Evolutionary conservation across 345 rosid species (phyloP).

Genomic region (Microcos paniculata): DNA sequence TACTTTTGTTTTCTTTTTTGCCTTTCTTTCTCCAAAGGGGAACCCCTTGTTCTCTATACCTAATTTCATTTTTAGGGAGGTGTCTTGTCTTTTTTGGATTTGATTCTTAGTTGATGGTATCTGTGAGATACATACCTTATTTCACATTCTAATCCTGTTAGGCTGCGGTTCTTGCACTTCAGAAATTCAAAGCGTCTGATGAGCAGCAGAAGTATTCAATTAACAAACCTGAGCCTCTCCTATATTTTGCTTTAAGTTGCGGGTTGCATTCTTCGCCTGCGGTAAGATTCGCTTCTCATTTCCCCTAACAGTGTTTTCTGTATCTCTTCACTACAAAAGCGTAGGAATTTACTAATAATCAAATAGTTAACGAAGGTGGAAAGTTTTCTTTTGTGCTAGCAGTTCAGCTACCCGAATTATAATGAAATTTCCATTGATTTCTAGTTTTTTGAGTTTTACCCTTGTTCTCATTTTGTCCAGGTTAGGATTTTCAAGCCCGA

Average conservation of each 20-base stretch:
- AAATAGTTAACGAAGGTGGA: not conserved
- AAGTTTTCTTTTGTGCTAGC: not conserved
- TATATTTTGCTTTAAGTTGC: conserved; percentile 56
- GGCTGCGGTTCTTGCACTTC: conserved; percentile 60
- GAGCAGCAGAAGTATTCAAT: conserved; percentile 46
- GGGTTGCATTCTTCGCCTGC: conserved; percentile 74
- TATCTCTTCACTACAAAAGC: not conserved
- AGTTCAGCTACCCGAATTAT: not conserved
- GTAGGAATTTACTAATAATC: not conserved
- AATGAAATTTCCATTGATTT: conserved; percentile 1
- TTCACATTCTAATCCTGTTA: conserved; percentile 16
- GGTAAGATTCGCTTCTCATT: conserved; percentile 35
- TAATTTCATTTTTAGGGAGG: not conserved
- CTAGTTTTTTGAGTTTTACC: not conserved
- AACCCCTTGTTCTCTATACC: not conserved
- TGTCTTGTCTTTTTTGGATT: not conserved
- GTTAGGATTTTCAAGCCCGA: conserved; percentile 60
- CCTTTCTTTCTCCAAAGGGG: not conserved
- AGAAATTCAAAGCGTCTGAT: conserved; percentile 48
- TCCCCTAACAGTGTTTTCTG: not conserved
- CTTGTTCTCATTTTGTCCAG: conserved; percentile 28
- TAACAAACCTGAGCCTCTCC: conserved; percentile 61
- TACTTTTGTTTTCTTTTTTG: not conserved
- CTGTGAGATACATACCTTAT: not conserved
- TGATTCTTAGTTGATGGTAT: conserved; percentile 2